phyloP scores from a whole-genome alignment of 768 basidiomycete genomes.

The Tricholoma furcatifolium region DNA sequence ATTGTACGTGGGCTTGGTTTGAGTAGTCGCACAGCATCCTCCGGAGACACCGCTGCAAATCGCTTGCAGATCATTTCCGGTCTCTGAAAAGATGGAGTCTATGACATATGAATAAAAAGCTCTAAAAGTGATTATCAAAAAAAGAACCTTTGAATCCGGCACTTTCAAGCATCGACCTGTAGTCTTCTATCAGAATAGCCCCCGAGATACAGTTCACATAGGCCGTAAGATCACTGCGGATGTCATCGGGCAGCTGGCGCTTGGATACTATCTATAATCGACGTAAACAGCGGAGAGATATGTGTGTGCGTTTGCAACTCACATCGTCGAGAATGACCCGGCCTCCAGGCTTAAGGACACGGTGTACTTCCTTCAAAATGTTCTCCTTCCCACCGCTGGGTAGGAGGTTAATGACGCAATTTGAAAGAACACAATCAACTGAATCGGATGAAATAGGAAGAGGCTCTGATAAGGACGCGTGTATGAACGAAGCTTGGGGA shows the following conservation, averaged over 20 bases:
- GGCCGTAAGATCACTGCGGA: slow-evolving; percentile 38
- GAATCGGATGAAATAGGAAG: slow-evolving; percentile 48
- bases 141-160: slow-evolving; percentile 42
- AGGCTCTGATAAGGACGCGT: slow-evolving; percentile 37
- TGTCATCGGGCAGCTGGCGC: slow-evolving; percentile 36
- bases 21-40: not conserved
- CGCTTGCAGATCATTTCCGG: slow-evolving; percentile 36
- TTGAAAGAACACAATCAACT: slow-evolving; percentile 56
- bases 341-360: slow-evolving; percentile 57
- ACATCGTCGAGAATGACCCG: slow-evolving; percentile 53
- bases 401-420: slow-evolving; percentile 55
- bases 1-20: slow-evolving; percentile 26
- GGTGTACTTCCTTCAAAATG: slow-evolving; percentile 44
- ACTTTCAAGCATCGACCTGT: slow-evolving; percentile 31
- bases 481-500: slow-evolving; percentile 49
- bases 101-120: not conserved
- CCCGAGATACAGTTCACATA: slow-evolving; percentile 49
- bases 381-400: slow-evolving; percentile 37
- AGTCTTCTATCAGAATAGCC: slow-evolving; percentile 39
- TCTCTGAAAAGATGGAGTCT: slow-evolving; percentile 44
- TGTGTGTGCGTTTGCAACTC: slow-evolving; percentile 6
- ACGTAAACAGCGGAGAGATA: too few species aligned
- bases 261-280: slow-evolving; percentile 43
- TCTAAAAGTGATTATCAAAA: not conserved
- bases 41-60: slow-evolving; percentile 22